Evolutionary conservation across 2,329 filamentous ascomycete genomes (phyloP).

Genomic region (Exutisphaerella laricina): DNA sequence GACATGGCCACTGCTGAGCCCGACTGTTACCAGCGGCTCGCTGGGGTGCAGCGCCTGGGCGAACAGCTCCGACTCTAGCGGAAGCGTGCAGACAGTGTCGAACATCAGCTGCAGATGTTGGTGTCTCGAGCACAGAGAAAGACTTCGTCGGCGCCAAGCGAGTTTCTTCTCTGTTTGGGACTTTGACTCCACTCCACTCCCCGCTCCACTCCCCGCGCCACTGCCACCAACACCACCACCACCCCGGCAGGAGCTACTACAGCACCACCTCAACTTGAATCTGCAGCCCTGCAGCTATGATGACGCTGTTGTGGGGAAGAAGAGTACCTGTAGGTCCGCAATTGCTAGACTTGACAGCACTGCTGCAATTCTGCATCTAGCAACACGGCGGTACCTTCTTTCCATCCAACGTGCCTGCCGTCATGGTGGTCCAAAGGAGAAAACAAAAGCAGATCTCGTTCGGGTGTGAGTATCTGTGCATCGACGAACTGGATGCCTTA

Average conservation of each 20-base stretch:
- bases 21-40: conserved; percentile 78
- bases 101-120: conserved; percentile 55
- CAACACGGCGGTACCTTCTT: neutral
- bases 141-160: too few relatives aligned
- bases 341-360: neutral
- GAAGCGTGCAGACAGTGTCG: conserved; percentile 85
- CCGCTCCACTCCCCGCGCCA: too few relatives aligned
- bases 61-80: conserved; percentile 81
- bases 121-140: too few relatives aligned
- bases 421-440: conserved; percentile 27
- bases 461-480: conserved; percentile 26
- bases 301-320: neutral
- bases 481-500: neutral
- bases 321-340: neutral
- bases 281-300: conserved; percentile 4
- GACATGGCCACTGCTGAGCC: conserved; percentile 78
- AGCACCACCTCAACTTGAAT: too few relatives aligned
- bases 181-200: too few relatives aligned
- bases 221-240: too few relatives aligned
- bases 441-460: conserved; percentile 34
- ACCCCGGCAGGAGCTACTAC: too few relatives aligned
- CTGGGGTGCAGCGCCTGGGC: conserved; percentile 78
- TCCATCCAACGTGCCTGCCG: neutral
- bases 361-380: neutral
- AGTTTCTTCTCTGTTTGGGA: too few relatives aligned